phyloP scores from a whole-genome alignment of 2,329 filamentous ascomycete species.

The Xylariaceae sp. region DNA sequence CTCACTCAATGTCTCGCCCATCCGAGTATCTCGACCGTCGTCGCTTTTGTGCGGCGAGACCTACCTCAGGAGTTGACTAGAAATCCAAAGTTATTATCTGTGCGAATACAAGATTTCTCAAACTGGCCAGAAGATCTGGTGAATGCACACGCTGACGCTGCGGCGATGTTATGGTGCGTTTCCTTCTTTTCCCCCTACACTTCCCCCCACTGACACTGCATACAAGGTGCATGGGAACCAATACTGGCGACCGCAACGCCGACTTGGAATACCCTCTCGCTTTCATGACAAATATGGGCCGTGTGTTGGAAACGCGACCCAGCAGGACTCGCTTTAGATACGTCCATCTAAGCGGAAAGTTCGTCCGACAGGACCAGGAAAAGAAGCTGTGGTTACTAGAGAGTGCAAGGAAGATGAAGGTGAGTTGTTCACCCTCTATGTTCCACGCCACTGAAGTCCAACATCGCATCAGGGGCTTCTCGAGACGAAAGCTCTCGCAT shows the following conservation, averaged over 20 bases:
- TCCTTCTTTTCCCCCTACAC: no score
- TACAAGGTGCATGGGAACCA: conserved; percentile 20
- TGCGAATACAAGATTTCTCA: conserved; percentile 21
- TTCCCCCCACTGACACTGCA: background rate
- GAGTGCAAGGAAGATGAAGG: conserved; percentile 23
- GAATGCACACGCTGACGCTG: conserved; percentile 20
- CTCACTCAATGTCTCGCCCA: conserved; percentile 29
- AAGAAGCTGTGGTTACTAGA: conserved; percentile 23
- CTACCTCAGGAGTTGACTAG: conserved; percentile 14
- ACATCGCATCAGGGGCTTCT: conserved; percentile 13
- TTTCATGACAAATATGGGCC: conserved; percentile 17
- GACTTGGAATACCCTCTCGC: conserved; percentile 22
- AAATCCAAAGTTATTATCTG: conserved; percentile 18
- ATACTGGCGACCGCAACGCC: conserved; percentile 12
- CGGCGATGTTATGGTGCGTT: conserved; percentile 25
- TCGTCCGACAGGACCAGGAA: conserved; percentile 29
- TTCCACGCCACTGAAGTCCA: background rate
- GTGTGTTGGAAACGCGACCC: conserved; percentile 9
- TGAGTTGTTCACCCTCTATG: conserved; percentile 2
- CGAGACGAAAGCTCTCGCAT: conserved; percentile 17
- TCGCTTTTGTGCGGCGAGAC: conserved; percentile 28
- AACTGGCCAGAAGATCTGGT: conserved; percentile 22
- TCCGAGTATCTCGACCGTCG: conserved; percentile 23
- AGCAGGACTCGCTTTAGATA: conserved; percentile 20
- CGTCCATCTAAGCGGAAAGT: conserved; percentile 30